Conservation (phyloP, 2,329 filamentous ascomycete species). For the Ceratocystis lukuohia region DNA sequence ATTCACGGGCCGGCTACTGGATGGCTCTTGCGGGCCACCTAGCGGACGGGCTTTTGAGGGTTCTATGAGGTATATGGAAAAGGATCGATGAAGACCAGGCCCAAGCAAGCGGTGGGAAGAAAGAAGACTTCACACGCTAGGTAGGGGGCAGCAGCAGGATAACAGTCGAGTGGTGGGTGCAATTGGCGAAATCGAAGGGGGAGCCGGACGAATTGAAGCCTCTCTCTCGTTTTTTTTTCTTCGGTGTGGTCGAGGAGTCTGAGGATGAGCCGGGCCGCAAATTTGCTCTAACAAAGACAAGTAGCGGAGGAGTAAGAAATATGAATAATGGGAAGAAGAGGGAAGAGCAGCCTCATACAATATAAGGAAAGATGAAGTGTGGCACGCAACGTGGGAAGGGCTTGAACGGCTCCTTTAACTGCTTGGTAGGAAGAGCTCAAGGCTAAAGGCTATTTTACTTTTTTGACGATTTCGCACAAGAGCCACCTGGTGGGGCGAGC, state of each 20-base stretch:
- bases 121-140: background rate
- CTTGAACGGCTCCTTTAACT: slow-evolving; percentile 1
- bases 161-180: background rate
- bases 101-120: background rate
- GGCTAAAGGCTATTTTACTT: slow-evolving; percentile 9
- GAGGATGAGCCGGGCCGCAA: background rate
- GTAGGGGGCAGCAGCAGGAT: background rate
- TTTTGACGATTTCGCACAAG: slow-evolving; percentile 6
- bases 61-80: background rate
- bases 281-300: background rate
- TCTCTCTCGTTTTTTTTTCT: background rate
- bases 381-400: background rate
- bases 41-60: slow-evolving; percentile 18
- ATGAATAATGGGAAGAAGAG: background rate
- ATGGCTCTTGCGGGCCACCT: slow-evolving; percentile 18
- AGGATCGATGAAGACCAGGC: background rate
- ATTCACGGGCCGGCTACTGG: slow-evolving; percentile 18
- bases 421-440: slow-evolving; percentile 1
- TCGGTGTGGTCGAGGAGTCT: background rate
- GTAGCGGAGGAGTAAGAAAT: background rate
- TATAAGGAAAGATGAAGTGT: background rate
- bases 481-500: slow-evolving; percentile 2
- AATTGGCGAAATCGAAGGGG: background rate
- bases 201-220: background rate
- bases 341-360: background rate